Conservation (phyloP, 106 monocot species). For the Dendrobium huoshanense region DNA sequence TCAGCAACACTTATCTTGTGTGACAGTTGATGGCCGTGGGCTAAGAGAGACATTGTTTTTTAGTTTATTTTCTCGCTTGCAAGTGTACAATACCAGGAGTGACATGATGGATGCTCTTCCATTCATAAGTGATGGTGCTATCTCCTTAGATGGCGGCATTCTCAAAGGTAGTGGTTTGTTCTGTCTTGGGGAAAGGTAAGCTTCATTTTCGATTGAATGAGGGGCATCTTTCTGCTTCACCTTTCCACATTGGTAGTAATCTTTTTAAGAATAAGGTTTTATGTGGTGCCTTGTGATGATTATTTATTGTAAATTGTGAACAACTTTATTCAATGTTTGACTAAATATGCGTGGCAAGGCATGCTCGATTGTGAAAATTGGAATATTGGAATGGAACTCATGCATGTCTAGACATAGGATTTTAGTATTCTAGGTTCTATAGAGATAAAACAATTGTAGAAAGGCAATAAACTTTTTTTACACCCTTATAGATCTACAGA, state of each 20-base stretch:
- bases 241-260: neutral
- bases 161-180: slow-evolving; percentile 44
- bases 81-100: slow-evolving; percentile 69
- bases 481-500: too few relatives aligned
- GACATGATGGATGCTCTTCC: slow-evolving; percentile 71
- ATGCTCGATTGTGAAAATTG: neutral
- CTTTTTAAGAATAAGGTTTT: neutral
- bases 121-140: slow-evolving; percentile 71
- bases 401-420: too few relatives aligned
- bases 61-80: slow-evolving; percentile 62
- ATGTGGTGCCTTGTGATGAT: neutral
- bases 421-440: too few relatives aligned
- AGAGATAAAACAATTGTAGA: too few relatives aligned
- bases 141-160: slow-evolving; percentile 89
- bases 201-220: neutral
- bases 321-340: neutral
- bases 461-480: too few relatives aligned
- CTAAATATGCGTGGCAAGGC: neutral
- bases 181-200: slow-evolving; percentile 65
- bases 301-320: neutral
- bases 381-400: too few relatives aligned
- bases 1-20: slow-evolving; percentile 35
- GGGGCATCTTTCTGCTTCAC: neutral
- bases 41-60: slow-evolving; percentile 87
- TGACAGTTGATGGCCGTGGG: slow-evolving; percentile 57